Base-by-base conservation (phyloP, 2,329 filamentous ascomycete genomes). In the Botrytis fragariae region DNA sequence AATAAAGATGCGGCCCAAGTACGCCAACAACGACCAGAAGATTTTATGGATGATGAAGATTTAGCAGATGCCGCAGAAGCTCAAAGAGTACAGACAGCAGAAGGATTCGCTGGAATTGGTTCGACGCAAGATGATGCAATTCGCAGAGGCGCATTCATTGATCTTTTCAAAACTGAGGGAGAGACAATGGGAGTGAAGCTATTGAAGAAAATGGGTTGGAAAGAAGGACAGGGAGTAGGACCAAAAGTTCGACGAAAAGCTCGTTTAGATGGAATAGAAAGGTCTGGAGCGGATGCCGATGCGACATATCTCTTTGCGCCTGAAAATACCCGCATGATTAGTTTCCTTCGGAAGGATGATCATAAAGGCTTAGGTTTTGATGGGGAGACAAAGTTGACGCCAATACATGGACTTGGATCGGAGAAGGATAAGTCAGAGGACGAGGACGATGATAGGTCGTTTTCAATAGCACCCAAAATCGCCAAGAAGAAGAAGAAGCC, bases 11-110 rank as follows among this genome's bases (percentile, higher is more conserved):
- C 85, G 48, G 74, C 85, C n/a, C 86, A 88, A 75, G 77, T 83
- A 3, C 77, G 78, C 32, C 83, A 87, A 76, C 90, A 92, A 80
- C 89, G 91, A 65, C 89, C 90, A 0, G 94, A 98, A 82, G 95
- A 98, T 80, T 98, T 95, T 78, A 99, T 99, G 96, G 96, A 99
- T 79, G 95, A 97, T 60, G 96, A 99, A 81, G 96, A 99, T 82
- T 85, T 97, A 48, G 93, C 92, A 10, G 94, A 97, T 81, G 92
- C 91, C 0, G 93, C 92, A 73, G 94, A 97, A 82, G 87, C 92
- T 3, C 89, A 91, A 78, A 88, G 88, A 74, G 83, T 98, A 48
- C 88, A 95, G 78, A 97, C 93, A 0, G 86, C 89, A 0, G 86
- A 90, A 71, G 88, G 87, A 0, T 98, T 96, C 81, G 88, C 92